A percentile compares a stretch with the other conserved stretches of the same genome.
These are phyloP conservation scores for Aspergillus mulundensis DNA, from an alignment of 495 filamentous ascomycete species.

Conservation along the genomic window DNA sequence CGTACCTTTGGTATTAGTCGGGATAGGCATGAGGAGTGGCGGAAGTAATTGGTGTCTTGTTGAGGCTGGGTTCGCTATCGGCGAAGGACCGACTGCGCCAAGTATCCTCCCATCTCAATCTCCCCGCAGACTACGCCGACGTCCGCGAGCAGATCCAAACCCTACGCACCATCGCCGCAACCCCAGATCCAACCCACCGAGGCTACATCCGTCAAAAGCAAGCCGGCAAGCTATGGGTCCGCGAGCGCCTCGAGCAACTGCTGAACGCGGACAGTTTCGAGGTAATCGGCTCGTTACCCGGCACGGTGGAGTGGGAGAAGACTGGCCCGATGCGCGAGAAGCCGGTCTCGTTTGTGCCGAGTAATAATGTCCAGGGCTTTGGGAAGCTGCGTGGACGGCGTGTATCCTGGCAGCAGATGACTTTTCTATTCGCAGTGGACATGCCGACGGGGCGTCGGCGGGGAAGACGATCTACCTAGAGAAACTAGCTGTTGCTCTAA, in stretches of 20 bases:
- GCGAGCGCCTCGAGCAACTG: constrained; percentile 53
- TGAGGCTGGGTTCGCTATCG: no score
- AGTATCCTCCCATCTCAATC: constrained; percentile 31
- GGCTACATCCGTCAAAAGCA: constrained; percentile 58
- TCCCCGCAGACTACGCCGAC: constrained; percentile 60
- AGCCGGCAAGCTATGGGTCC: constrained; percentile 63
- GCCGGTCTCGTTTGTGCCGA: constrained; percentile 45
- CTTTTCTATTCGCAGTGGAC: constrained; percentile 59
- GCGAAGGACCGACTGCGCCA: constrained; percentile 35
- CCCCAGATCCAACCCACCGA: constrained; percentile 47
- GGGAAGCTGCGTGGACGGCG: constrained; percentile 48
- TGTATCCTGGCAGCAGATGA: constrained; percentile 59
- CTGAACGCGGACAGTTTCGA: constrained; percentile 50
- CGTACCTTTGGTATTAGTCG: neutral
- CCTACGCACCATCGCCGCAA: constrained; percentile 48
- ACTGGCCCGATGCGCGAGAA: constrained; percentile 45
- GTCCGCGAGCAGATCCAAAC: constrained; percentile 49
- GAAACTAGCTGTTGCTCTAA: constrained; percentile 46
- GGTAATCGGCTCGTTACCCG: constrained; percentile 56
- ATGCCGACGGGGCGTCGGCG: constrained; percentile 55
- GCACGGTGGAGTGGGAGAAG: constrained; percentile 55
- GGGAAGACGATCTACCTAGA: constrained; percentile 60
- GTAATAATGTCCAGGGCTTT: constrained; percentile 52
- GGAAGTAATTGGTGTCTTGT: neutral
- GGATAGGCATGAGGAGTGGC: neutral